phyloP scores from a whole-genome alignment of 352 stramenopile genomes.

The Globisporangium alternatum region DNA sequence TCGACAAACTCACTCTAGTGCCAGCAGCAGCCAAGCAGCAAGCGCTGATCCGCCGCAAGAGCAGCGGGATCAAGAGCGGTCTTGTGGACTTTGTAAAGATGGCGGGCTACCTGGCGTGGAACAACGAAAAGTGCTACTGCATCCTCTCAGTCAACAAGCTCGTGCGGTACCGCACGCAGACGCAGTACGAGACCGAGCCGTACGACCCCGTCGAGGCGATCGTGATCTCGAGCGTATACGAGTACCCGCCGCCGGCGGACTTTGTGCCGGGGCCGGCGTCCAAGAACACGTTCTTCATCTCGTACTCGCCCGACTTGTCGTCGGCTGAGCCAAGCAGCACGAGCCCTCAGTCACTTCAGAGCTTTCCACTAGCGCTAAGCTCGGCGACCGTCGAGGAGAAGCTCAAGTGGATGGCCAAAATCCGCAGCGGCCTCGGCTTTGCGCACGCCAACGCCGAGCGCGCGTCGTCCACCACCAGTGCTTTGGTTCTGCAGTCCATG shows the following conservation, averaged over 20 bases:
- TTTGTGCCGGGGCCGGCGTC: neutral
- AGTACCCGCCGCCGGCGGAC: slow-evolving; percentile 29
- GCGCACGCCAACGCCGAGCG: slow-evolving; percentile 16
- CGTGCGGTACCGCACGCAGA: slow-evolving; percentile 40
- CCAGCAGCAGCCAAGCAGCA: slow-evolving; percentile 1
- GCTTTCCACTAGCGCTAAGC: slow-evolving; percentile 29
- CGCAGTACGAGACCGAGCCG: slow-evolving; percentile 35
- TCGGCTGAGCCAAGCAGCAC: neutral
- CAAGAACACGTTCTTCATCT: slow-evolving; percentile 19
- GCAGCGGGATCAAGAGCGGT: slow-evolving; percentile 31
- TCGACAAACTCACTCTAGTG: slow-evolving; percentile 20
- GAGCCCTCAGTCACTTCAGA: neutral
- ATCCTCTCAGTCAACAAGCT: slow-evolving; percentile 55
- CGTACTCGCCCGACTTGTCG: slow-evolving; percentile 1
- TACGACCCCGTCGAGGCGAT: slow-evolving; percentile 35
- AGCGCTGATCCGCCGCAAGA: slow-evolving; percentile 15
- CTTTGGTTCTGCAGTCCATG: neutral
- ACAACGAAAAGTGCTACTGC: slow-evolving; percentile 35
- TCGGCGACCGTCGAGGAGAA: slow-evolving; percentile 40
- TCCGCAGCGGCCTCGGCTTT: slow-evolving; percentile 40
- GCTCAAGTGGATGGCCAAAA: slow-evolving; percentile 51
- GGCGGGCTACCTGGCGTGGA: slow-evolving; percentile 40
- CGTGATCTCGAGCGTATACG: slow-evolving; percentile 42
- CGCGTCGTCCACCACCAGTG: neutral
- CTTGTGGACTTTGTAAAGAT: slow-evolving; percentile 45